A percentile compares a stretch with the other conserved stretches of the same genome.
These are phyloP conservation scores for Leonotis leonurus DNA, from an alignment of 257 asterid genomes.

Conservation along the genomic window DNA sequence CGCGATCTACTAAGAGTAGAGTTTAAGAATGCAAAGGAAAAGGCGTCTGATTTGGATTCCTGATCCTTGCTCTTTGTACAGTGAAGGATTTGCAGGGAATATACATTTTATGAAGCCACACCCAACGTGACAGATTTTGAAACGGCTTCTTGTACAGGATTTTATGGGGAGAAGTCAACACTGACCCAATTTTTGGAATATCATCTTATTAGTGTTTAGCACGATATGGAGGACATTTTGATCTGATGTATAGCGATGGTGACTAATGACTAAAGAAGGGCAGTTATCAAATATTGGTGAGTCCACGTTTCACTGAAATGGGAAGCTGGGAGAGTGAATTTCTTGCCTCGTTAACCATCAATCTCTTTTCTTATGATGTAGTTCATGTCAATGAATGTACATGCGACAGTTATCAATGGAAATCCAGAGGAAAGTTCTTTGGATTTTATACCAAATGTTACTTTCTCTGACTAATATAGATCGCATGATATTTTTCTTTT, in stretches of 20 bases:
- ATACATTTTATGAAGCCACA: background rate
- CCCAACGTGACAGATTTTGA: constrained; percentile 3
- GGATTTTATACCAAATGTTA: background rate
- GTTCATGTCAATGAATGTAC: constrained; percentile 8
- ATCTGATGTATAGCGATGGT: constrained; percentile 5
- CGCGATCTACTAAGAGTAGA: constrained; percentile 34
- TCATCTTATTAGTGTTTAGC: background rate
- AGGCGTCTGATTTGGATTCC: constrained; percentile 11
- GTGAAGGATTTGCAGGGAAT: constrained; percentile 15
- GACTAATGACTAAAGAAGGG: constrained; percentile 5
- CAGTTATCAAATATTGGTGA: background rate
- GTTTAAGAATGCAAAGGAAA: constrained; percentile 38
- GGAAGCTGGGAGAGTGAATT: background rate
- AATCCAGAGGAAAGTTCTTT: background rate
- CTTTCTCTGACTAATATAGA: no score
- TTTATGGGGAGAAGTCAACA: background rate
- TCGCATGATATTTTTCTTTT: no score
- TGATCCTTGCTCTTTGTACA: constrained; percentile 21
- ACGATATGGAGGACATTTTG: background rate
- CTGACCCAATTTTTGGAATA: background rate
- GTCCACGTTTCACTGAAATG: background rate
- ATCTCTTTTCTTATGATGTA: background rate
- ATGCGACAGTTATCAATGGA: background rate
- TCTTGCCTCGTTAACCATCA: background rate
- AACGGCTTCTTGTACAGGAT: constrained; percentile 13